A percentile compares a stretch with the other conserved stretches of the same genome.
phyloP scores from a whole-genome alignment of 768 basidiomycete species.

The Pisolithus sp. region DNA sequence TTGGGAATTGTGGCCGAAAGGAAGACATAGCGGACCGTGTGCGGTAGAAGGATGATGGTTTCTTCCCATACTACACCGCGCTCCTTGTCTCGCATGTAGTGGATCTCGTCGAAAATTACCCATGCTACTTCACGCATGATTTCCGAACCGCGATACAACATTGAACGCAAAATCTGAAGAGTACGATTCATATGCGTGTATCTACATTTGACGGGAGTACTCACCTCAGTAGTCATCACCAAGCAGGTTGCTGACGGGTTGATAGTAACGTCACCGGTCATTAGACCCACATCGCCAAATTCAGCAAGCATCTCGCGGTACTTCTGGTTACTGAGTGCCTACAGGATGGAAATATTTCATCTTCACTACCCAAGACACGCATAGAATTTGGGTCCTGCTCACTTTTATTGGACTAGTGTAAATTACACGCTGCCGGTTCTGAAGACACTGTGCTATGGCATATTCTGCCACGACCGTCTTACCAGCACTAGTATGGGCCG shows the following conservation, averaged over 20 bases:
- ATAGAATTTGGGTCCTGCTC: slow-evolving; percentile 27
- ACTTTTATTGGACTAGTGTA: slow-evolving; percentile 99
- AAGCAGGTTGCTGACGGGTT: slow-evolving; percentile 95
- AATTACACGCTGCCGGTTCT: slow-evolving; percentile 91
- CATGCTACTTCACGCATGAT: slow-evolving; percentile 99
- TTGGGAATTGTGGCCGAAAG: slow-evolving; percentile 99
- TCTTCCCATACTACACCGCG: slow-evolving; percentile 99
- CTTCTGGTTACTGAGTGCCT: slow-evolving; percentile 99
- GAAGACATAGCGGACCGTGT: slow-evolving; percentile 95
- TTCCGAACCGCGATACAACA: slow-evolving; percentile 98
- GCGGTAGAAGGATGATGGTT: slow-evolving; percentile 94
- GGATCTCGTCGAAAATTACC: slow-evolving; percentile 99
- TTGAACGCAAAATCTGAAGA: slow-evolving; percentile 87
- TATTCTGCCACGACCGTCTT: slow-evolving; percentile 99
- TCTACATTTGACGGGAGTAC: background rate
- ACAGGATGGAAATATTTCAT: slow-evolving; percentile 15
- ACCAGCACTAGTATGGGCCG: slow-evolving; percentile 97
- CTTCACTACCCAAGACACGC: slow-evolving; percentile 8
- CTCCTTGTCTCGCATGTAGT: slow-evolving; percentile 99
- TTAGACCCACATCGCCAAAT: slow-evolving; percentile 96
- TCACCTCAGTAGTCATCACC: slow-evolving; percentile 98
- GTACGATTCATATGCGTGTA: background rate
- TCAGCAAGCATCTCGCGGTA: slow-evolving; percentile 96
- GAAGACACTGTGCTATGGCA: slow-evolving; percentile 94
- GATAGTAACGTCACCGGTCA: slow-evolving; percentile 99